phyloP scores from a whole-genome alignment of 106 monocot species.

The Cymbidium sinense region DNA sequence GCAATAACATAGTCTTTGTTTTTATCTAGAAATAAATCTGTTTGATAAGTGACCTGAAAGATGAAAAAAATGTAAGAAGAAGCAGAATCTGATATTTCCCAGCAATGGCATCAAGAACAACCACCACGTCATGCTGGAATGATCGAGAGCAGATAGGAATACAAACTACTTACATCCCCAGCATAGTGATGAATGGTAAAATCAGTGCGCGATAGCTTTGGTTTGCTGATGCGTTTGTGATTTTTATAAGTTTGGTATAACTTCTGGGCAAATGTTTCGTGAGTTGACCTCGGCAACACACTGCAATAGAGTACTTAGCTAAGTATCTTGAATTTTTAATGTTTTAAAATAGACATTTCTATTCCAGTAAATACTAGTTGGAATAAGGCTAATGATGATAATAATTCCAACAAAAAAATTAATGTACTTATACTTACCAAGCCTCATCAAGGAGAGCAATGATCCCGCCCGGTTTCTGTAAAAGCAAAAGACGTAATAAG shows the following conservation, averaged over 20 bases:
- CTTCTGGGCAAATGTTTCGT: constrained; percentile 80
- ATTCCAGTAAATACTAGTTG: not conserved
- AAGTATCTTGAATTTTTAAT: not conserved
- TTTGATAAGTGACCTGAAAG: constrained; percentile 82
- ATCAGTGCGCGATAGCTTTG: constrained; percentile 63
- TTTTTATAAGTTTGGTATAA: constrained; percentile 67
- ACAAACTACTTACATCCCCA: constrained; percentile 55
- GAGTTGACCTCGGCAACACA: constrained; percentile 75
- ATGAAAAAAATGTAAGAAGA: constrained; percentile 2
- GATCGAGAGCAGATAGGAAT: not conserved
- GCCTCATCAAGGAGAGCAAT: constrained; percentile 92
- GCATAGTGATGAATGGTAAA: constrained; percentile 86
- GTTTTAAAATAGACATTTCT: not conserved
- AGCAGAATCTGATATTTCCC: not conserved
- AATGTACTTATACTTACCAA: constrained; percentile 57
- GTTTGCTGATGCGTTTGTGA: constrained; percentile 62
- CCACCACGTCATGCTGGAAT: not conserved
- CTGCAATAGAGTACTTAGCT: constrained; percentile 21
- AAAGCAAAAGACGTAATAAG: constrained; percentile 4
- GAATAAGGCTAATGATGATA: not conserved
- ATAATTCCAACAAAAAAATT: constrained; percentile 7
- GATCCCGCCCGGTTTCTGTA: constrained; percentile 92
- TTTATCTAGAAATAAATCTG: constrained; percentile 62
- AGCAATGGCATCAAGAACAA: not conserved
- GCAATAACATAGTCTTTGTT: constrained; percentile 74